Percentiles rank a stretch among this genome's conserved stretches.
phyloP scores from a whole-genome alignment of 768 basidiomycete species.

The Stropharia rugosoannulata region DNA sequence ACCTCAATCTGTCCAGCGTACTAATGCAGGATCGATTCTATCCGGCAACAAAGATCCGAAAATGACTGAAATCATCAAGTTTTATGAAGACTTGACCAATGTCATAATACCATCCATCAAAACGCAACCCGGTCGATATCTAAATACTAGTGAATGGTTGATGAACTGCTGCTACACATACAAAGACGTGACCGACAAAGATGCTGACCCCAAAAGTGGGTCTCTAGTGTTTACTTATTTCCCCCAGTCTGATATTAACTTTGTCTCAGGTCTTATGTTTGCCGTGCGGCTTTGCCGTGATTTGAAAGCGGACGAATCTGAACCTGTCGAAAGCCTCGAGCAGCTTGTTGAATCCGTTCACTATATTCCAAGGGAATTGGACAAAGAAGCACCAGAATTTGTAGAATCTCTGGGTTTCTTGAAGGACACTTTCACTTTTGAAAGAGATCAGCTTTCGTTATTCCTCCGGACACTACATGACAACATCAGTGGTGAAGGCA shows the following conservation, averaged over 20 bases:
- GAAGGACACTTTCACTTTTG: constrained; percentile 64
- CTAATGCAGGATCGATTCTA: constrained; percentile 28
- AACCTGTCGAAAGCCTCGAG: constrained; percentile 30
- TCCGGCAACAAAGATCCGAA: constrained; percentile 51
- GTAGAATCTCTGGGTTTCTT: constrained; percentile 63
- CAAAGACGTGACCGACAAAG: constrained; percentile 30
- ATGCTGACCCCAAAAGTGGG: constrained; percentile 36
- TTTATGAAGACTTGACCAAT: constrained; percentile 89
- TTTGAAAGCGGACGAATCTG: constrained; percentile 25
- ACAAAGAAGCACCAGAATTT: constrained; percentile 58
- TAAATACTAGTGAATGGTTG: constrained; percentile 56
- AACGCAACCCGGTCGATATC: constrained; percentile 29
- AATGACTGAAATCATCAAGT: constrained; percentile 56
- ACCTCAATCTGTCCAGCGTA: constrained; percentile 36
- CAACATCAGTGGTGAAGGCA: constrained; percentile 39
- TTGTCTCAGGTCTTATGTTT: constrained; percentile 58
- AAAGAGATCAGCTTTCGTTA: constrained; percentile 59
- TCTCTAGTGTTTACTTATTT: neutral
- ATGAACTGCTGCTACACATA: constrained; percentile 71
- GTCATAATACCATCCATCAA: constrained; percentile 68
- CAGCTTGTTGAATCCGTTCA: constrained; percentile 49
- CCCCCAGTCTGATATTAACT: neutral
- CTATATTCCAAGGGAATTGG: constrained; percentile 64
- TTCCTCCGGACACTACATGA: constrained; percentile 66
- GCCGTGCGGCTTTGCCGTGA: constrained; percentile 49